phyloP scores from a whole-genome alignment of 208 protist genomes.

The Trypanosoma rangeli region DNA sequence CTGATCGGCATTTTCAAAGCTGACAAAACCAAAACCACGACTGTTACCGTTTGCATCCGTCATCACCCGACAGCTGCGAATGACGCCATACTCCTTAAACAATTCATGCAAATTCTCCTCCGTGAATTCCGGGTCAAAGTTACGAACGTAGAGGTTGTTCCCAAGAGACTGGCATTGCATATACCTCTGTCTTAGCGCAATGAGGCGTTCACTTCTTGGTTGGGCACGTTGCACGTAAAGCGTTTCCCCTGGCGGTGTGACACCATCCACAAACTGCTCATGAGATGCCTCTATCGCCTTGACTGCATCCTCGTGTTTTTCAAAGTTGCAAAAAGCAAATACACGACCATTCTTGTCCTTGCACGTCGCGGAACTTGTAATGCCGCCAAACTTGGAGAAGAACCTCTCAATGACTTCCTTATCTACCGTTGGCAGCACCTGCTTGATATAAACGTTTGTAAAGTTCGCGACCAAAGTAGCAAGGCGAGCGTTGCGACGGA shows the following conservation, averaged over 20 bases:
- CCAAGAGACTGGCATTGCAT: constrained; percentile 90
- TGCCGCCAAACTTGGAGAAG: constrained; percentile 94
- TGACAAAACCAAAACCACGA: constrained; percentile 98
- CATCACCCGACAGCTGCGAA: constrained; percentile 98
- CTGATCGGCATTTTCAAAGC: constrained; percentile 98
- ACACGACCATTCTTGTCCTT: constrained; percentile 91
- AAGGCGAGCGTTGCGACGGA: constrained; percentile 94
- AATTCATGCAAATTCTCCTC: constrained; percentile 97
- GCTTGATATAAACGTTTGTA: constrained; percentile 99
- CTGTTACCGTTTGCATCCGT: constrained; percentile 91
- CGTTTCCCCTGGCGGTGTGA: constrained; percentile 76
- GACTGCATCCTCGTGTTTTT: constrained; percentile 93
- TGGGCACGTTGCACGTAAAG: constrained; percentile 90
- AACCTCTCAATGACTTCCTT: constrained; percentile 93
- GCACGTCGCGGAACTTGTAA: constrained; percentile 91
- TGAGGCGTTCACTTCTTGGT: constrained; percentile 86
- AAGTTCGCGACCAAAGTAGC: constrained; percentile 92
- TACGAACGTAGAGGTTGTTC: constrained; percentile 99
- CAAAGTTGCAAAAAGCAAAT: constrained; percentile 99
- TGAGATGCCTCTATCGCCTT: constrained; percentile 92
- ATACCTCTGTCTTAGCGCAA: constrained; percentile 88
- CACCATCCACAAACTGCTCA: constrained; percentile 84
- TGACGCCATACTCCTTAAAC: constrained; percentile 97
- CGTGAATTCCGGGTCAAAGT: constrained; percentile 97
- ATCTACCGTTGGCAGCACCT: constrained; percentile 90